Evolutionary conservation across 371 early-diverging fungal genomes (phyloP).

Genomic region (Mortierella polycephala): DNA sequence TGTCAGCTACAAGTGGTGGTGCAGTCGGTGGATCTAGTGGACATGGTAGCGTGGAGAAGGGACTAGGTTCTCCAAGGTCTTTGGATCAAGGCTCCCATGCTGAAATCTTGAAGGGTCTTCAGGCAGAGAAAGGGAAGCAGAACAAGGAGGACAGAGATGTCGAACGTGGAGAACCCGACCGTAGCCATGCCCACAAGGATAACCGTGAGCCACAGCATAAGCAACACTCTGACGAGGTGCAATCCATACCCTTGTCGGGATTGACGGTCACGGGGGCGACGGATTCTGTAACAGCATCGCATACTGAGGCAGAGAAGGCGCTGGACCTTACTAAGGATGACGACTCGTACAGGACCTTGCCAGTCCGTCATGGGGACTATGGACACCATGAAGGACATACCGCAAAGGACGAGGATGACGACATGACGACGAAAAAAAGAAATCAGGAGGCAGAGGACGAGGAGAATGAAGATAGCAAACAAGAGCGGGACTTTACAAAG

Average conservation of each 20-base stretch:
- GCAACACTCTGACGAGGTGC: neutral
- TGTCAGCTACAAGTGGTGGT: neutral
- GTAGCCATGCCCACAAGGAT: neutral
- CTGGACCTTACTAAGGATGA: conserved; percentile 36
- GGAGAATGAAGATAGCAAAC: conserved; percentile 24
- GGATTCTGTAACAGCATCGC: conserved; percentile 7
- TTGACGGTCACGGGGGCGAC: conserved; percentile 5
- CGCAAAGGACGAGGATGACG: conserved; percentile 1
- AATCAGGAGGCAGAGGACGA: conserved; percentile 5
- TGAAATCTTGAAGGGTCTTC: conserved; percentile 3
- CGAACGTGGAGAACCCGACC: neutral
- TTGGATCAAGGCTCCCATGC: conserved; percentile 39
- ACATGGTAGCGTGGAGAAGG: neutral
- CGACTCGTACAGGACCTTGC: conserved; percentile 23
- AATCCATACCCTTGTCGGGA: neutral
- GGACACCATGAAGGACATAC: conserved; percentile 12
- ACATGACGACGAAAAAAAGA: neutral
- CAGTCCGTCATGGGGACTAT: conserved; percentile 32
- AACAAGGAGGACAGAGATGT: neutral
- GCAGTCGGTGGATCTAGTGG: neutral
- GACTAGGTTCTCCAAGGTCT: conserved; percentile 24
- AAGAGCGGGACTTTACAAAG: conserved; percentile 19
- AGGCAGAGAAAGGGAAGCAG: neutral
- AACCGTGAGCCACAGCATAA: neutral
- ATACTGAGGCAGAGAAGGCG: conserved; percentile 14